Evolutionary conservation across 2,329 filamentous ascomycete species (phyloP), one percentile per base, ranked within the genome.

Genomic region (Neophaeococcomyces mojaviensis): DNA sequence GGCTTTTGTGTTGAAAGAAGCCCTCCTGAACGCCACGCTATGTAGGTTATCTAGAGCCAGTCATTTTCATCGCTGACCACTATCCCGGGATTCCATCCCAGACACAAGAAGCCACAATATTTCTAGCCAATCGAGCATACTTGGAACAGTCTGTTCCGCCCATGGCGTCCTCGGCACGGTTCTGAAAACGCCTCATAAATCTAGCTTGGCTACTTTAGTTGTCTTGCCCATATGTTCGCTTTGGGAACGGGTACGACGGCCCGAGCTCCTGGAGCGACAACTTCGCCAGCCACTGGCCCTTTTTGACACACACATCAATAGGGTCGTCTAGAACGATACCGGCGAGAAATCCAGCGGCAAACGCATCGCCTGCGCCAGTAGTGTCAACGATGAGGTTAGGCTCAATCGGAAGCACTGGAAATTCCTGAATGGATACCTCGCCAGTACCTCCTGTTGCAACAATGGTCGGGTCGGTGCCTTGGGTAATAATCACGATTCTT

Each of bases 331-430:
- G 76, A 52, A 95, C 82, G 54, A 97, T 74, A 63, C 89, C 92
- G 44, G 92, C 92, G 47, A 87, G 76, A 70, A 98, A 88, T 54
- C 92, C 92, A 63, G 88, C 92, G 49, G 92, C 90, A 62, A 98
- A 98, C 44, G 92, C 90, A 65, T 98, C 92, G 65, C 88, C 92
- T 52, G 92, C 92, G 64, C 92, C 92, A 64, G 90, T 97, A 67
- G 90, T 97, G 71, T 98, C 92, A 68, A 85, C 85, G 70, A 98
- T 97, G 70, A 86, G 73, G 41, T 79, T 76, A 65, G 78, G 73
- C 56, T 79, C 74, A 59, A 98, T 90, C 58, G 79, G 74, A 65
- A 86, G 87, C 42, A 98, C 88, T 16, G 82, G 77, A 73, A 82
- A 92, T 65, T 86, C 78, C 71, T 83, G 81, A n/a, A n/a, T n/a